Conservation (phyloP, 345 rosid genomes). For the Leavenworthia alabamica region DNA sequence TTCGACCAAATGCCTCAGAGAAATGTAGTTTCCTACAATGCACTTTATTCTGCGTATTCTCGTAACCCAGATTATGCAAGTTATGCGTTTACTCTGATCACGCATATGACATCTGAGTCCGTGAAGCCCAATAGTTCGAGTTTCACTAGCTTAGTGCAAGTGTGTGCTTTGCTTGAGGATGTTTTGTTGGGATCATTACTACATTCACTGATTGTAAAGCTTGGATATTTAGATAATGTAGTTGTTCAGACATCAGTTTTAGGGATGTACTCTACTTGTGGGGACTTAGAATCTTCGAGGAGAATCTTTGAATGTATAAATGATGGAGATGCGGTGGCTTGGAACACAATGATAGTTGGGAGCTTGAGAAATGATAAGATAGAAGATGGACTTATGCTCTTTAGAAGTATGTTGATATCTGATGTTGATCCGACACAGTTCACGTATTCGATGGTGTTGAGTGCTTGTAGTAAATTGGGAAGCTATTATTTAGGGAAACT, state of each 20-base stretch:
- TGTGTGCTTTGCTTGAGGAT: slow-evolving; percentile 46
- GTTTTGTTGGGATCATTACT: slow-evolving; percentile 41
- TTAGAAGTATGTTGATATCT: slow-evolving; percentile 43
- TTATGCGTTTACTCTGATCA: slow-evolving; percentile 31
- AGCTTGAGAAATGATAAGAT: slow-evolving; percentile 55
- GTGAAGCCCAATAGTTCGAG: slow-evolving; percentile 58
- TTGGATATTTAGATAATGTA: slow-evolving; percentile 40
- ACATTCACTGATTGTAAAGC: slow-evolving; percentile 48
- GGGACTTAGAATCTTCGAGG: slow-evolving; percentile 55
- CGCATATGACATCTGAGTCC: slow-evolving; percentile 38
- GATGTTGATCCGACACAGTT: slow-evolving; percentile 52
- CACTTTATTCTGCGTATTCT: slow-evolving; percentile 63
- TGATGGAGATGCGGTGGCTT: slow-evolving; percentile 56
- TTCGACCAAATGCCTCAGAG: slow-evolving; percentile 71
- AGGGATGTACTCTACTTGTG: slow-evolving; percentile 60
- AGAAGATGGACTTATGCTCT: slow-evolving; percentile 40
- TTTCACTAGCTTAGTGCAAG: slow-evolving; percentile 65
- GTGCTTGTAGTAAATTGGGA: slow-evolving; percentile 54
- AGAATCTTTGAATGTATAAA: slow-evolving; percentile 40
- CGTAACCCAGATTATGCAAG: slow-evolving; percentile 32
- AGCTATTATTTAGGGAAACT: slow-evolving; percentile 40
- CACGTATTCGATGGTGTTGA: slow-evolving; percentile 66
- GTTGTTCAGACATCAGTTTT: slow-evolving; percentile 70
- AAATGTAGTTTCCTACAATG: slow-evolving; percentile 56
- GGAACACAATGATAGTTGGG: slow-evolving; percentile 75